Percentiles rank a stretch among this genome's conserved stretches.
These are phyloP conservation scores for Sphaerobolus stellatus DNA, from an alignment of 1,284 basidiomycete genomes.

Conservation along the genomic window DNA sequence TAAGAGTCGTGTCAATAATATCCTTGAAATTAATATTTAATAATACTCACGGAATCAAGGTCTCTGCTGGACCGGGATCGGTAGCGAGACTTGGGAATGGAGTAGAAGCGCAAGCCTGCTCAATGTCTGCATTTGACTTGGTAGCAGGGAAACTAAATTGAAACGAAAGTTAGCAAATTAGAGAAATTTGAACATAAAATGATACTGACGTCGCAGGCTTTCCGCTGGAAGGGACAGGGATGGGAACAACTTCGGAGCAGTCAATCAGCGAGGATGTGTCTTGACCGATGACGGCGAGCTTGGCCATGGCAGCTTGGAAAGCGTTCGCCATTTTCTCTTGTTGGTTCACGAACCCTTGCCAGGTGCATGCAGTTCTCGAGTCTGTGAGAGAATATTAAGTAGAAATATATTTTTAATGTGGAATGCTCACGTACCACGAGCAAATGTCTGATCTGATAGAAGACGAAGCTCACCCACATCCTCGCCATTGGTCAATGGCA, in stretches of 20 bases:
- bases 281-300: slow-evolving; percentile 30
- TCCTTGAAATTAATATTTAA: neutral
- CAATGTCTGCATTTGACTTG: neutral
- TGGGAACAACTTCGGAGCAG: slow-evolving; percentile 30
- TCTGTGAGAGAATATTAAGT: slow-evolving; percentile 13
- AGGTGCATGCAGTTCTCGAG: slow-evolving; percentile 28
- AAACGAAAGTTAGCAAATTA: neutral
- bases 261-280: slow-evolving; percentile 20
- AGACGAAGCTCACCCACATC: slow-evolving; percentile 39
- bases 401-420: neutral
- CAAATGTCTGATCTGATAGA: slow-evolving; percentile 33
- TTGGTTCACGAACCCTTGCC: slow-evolving; percentile 27
- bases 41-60: neutral
- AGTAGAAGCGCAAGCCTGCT: neutral
- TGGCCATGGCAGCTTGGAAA: slow-evolving; percentile 26
- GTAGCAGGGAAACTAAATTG: neutral
- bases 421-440: slow-evolving; percentile 17
- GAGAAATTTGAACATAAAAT: neutral
- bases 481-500: slow-evolving; percentile 5
- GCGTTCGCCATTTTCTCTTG: slow-evolving; percentile 26
- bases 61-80: neutral
- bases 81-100: neutral
- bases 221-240: neutral
- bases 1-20: neutral
- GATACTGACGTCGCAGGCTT: slow-evolving; percentile 2